phyloP scores from a whole-genome alignment of 2,329 filamentous ascomycete genomes.

The Periconia macrospinosa region DNA sequence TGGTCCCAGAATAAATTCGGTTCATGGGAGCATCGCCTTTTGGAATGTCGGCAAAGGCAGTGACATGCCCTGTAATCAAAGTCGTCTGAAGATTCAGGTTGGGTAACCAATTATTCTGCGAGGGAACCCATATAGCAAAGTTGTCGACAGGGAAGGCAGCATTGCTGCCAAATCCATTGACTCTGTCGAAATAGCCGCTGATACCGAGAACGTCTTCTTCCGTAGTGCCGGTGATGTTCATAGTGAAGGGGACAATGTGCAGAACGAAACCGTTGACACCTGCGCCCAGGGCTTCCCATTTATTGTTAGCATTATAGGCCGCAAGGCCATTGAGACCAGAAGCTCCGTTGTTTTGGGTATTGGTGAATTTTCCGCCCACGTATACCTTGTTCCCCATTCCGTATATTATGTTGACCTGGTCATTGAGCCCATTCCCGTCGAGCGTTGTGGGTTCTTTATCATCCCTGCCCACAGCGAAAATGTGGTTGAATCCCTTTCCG shows the following conservation, averaged over 20 bases:
- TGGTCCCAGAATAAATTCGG: constrained; percentile 79
- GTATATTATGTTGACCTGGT: constrained; percentile 72
- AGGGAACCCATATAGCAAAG: constrained; percentile 91
- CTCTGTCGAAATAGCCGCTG: constrained; percentile 75
- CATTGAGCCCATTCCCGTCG: constrained; percentile 75
- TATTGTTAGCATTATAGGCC: constrained; percentile 67
- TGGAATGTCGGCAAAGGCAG: constrained; percentile 68
- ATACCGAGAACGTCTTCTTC: constrained; percentile 77
- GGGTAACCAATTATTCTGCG: constrained; percentile 81
- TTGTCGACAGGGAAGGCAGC: constrained; percentile 66
- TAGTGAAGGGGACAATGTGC: constrained; percentile 71
- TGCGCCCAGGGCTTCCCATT: constrained; percentile 79
- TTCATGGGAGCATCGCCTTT: constrained; percentile 46
- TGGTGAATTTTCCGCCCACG: constrained; percentile 82
- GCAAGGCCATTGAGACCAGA: constrained; percentile 75
- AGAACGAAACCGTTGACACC: constrained; percentile 81
- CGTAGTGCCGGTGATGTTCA: constrained; percentile 73
- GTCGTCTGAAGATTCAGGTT: constrained; percentile 68
- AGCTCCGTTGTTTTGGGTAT: constrained; percentile 64
- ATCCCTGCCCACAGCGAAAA: constrained; percentile 67
- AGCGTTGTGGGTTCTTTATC: constrained; percentile 64
- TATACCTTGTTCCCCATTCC: constrained; percentile 65
- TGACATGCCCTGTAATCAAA: constrained; percentile 71
- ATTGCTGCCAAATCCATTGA: constrained; percentile 69
- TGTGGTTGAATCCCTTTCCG: constrained; percentile 64